phyloP scores from a whole-genome alignment of 169 alveolate species.

The Perkinsus olseni region DNA sequence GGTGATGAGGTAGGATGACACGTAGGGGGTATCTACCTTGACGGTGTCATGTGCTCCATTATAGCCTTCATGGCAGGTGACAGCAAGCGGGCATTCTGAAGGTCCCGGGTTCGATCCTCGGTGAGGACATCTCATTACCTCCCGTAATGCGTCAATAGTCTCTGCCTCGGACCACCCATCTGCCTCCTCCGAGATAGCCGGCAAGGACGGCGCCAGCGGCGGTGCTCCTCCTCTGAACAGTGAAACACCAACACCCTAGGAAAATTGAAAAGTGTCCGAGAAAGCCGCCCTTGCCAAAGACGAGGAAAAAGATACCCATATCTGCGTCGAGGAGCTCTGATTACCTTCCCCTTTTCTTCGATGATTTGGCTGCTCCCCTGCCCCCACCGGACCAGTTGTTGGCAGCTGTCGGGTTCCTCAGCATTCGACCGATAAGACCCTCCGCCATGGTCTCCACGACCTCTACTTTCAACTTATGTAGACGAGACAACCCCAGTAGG shows the following conservation, averaged over 20 bases:
- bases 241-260: background rate
- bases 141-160: background rate
- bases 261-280: too few relatives aligned
- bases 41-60: background rate
- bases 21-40: background rate
- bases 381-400: background rate
- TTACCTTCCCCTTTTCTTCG: background rate
- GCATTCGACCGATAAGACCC: background rate
- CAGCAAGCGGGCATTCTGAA: background rate
- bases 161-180: background rate
- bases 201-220: background rate
- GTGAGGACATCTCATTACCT: background rate
- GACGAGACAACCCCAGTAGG: background rate
- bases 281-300: too few relatives aligned
- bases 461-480: background rate
- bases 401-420: background rate
- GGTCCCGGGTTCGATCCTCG: background rate
- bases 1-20: background rate
- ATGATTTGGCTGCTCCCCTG: background rate
- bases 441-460: background rate
- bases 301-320: too few relatives aligned
- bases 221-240: background rate
- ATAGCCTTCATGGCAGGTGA: background rate
- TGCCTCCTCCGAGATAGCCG: background rate
- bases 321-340: too few relatives aligned